phyloP scores from a whole-genome alignment of 345 rosid species.

The Pugionium dolabratum region DNA sequence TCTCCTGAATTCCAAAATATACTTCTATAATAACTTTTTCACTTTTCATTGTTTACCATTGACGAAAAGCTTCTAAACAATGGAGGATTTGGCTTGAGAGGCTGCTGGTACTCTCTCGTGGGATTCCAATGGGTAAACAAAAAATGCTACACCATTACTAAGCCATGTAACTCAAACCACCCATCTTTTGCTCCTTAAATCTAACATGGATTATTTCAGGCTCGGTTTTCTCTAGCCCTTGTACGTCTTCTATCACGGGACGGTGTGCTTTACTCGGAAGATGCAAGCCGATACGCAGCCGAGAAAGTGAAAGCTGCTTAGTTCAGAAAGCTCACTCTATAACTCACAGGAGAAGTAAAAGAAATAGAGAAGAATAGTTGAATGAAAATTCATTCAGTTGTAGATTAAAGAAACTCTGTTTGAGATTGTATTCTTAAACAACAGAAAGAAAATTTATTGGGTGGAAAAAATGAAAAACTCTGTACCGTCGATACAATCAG shows the following conservation, averaged over 20 bases:
- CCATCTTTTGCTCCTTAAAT: slow-evolving; percentile 21
- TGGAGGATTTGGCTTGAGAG: slow-evolving; percentile 64
- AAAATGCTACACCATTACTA: slow-evolving; percentile 1
- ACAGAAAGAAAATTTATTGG: neutral
- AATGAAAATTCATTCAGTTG: slow-evolving; percentile 22
- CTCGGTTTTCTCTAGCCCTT: slow-evolving; percentile 57
- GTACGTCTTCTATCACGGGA: slow-evolving; percentile 58
- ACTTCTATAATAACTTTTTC: slow-evolving; percentile 6
- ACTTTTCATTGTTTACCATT: slow-evolving; percentile 16
- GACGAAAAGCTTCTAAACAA: slow-evolving; percentile 52
- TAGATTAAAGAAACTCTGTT: slow-evolving; percentile 11
- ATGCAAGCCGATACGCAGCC: slow-evolving; percentile 36
- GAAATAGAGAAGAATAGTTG: slow-evolving; percentile 4
- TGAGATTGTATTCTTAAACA: slow-evolving; percentile 9
- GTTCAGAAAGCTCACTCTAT: slow-evolving; percentile 19
- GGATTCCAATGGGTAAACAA: slow-evolving; percentile 79
- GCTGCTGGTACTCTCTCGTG: slow-evolving; percentile 68
- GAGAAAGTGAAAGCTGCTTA: slow-evolving; percentile 55
- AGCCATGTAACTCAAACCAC: neutral
- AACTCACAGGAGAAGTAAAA: slow-evolving; percentile 2
- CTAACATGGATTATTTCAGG: slow-evolving; percentile 47
- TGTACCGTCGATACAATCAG: no score
- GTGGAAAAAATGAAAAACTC: no score
- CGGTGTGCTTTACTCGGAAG: slow-evolving; percentile 58
- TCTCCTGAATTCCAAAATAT: slow-evolving; percentile 6